Evolutionary conservation across 108 stramenopile species (phyloP).

Genomic region (Skeletonema marinoi): DNA sequence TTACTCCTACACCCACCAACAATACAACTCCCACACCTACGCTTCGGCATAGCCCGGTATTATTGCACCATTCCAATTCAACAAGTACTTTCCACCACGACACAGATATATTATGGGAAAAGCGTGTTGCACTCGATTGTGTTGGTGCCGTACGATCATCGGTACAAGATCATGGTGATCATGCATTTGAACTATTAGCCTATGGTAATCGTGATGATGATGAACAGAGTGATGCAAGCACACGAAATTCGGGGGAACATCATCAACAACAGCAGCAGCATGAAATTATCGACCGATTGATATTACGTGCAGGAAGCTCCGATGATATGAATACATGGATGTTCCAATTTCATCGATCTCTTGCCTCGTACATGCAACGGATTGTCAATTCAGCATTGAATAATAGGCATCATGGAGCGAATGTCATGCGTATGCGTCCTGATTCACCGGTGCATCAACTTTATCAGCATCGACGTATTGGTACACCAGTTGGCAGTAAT

Average conservation of each 20-base stretch:
- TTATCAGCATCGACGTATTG: neutral
- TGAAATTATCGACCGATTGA: slow-evolving; percentile 47
- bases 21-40: neutral
- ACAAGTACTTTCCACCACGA: slow-evolving; percentile 42
- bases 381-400: slow-evolving; percentile 53
- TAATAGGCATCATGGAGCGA: slow-evolving; percentile 1
- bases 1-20: neutral
- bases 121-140: slow-evolving; percentile 70
- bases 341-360: slow-evolving; percentile 80
- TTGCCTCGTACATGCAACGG: slow-evolving; percentile 58
- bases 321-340: slow-evolving; percentile 81
- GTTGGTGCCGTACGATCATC: slow-evolving; percentile 75
- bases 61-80: slow-evolving; percentile 16
- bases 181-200: slow-evolving; percentile 69
- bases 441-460: neutral
- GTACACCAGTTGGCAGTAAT: neutral
- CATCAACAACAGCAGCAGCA: neutral
- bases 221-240: slow-evolving; percentile 16
- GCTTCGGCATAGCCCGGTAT: neutral
- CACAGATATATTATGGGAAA: slow-evolving; percentile 64
- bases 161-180: slow-evolving; percentile 64
- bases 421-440: slow-evolving; percentile 7
- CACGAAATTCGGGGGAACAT: slow-evolving; percentile 7
- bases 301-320: slow-evolving; percentile 58
- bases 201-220: slow-evolving; percentile 33